A percentile compares a stretch with the other conserved stretches of the same genome.
phyloP scores from a whole-genome alignment of 129 eudicot species.

The Mikania micrantha region DNA sequence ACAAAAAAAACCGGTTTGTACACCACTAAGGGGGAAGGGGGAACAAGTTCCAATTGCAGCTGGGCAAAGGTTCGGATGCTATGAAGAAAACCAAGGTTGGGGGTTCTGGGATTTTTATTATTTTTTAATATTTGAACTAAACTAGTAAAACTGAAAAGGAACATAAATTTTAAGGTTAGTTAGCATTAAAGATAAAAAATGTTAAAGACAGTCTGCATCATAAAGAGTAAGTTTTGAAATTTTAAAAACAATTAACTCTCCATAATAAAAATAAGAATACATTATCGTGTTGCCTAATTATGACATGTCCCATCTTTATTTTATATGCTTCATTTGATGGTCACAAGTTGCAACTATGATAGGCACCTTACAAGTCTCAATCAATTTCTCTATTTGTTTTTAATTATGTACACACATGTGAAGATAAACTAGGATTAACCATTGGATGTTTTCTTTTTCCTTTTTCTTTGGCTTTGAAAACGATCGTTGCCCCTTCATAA shows the following conservation, averaged over 20 bases:
- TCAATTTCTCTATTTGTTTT: slow-evolving; percentile 3
- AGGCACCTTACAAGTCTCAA: slow-evolving; percentile 7
- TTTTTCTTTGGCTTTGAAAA: slow-evolving; percentile 10
- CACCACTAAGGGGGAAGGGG: too few relatives aligned
- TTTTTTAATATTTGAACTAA: too few relatives aligned
- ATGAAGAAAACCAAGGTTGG: too few relatives aligned
- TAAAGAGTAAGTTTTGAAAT: too few relatives aligned
- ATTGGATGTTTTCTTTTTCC: slow-evolving; percentile 1
- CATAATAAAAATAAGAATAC: background rate
- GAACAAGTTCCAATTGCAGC: too few relatives aligned
- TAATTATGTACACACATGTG: background rate
- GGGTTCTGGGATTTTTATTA: too few relatives aligned
- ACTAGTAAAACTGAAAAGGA: too few relatives aligned
- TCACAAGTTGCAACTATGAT: background rate
- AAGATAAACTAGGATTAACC: background rate
- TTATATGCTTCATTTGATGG: background rate
- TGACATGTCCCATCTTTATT: slow-evolving; percentile 5
- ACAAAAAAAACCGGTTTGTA: too few relatives aligned
- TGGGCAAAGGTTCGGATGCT: too few relatives aligned
- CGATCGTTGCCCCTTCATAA: background rate
- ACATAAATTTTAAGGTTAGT: too few relatives aligned
- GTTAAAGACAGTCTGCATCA: too few relatives aligned
- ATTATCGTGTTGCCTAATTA: background rate
- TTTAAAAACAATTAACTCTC: background rate
- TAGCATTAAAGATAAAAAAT: too few relatives aligned